These are phyloP conservation scores for Effrenium voratum DNA, from an alignment of 73 alveolate genomes.

Conservation along the genomic window DNA sequence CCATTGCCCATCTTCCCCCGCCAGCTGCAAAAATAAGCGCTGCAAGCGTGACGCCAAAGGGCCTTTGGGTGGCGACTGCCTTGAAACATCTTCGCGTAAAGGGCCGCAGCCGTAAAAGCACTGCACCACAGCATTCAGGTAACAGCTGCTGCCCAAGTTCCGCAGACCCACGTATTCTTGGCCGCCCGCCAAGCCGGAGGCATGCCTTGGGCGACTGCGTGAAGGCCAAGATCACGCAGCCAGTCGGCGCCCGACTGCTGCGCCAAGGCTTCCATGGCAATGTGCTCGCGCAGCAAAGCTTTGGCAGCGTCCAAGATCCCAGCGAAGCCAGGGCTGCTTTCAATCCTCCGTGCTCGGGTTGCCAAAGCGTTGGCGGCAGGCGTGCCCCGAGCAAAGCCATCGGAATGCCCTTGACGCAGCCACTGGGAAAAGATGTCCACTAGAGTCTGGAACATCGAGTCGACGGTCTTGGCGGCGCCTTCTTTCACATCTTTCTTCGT, in stretches of 20 bases:
- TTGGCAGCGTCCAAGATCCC: no score
- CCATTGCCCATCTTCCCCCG: background rate
- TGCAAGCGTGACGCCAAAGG: background rate
- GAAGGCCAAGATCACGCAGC: background rate
- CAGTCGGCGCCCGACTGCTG: background rate
- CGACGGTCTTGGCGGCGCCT: background rate
- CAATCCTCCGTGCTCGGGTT: no score
- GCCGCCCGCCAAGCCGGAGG: background rate
- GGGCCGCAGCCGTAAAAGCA: conserved; percentile 5
- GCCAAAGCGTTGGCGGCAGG: no score
- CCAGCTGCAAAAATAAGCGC: background rate
- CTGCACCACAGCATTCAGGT: background rate
- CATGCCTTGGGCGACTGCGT: background rate
- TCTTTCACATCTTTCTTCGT: no score
- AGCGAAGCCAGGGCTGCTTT: background rate
- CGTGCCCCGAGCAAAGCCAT: background rate
- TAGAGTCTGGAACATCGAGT: background rate
- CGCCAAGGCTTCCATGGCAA: background rate
- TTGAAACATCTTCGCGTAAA: background rate
- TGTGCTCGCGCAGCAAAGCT: background rate
- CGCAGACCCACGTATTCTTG: background rate
- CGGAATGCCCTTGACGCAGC: background rate
- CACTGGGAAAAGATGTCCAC: background rate
- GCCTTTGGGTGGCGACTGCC: background rate
- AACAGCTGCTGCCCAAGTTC: background rate